Base-by-base conservation (phyloP, 345 rosid species). In the Leavenworthia alabamica region DNA sequence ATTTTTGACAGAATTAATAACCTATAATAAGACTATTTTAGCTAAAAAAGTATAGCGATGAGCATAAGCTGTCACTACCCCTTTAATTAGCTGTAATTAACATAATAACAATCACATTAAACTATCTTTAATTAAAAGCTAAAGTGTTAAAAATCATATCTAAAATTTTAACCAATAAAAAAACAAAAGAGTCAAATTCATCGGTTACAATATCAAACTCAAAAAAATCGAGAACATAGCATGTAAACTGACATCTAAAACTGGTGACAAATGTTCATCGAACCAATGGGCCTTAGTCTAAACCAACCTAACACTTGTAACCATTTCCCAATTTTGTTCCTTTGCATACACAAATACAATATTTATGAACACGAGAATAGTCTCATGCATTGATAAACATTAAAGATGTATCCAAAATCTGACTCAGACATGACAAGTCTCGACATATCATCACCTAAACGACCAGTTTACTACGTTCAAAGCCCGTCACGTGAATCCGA, bases 401-500 rank as follows among this genome's bases (percentile, higher is more conserved):
- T 52, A 52, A 83, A 66, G 79, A 73, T 78, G 65, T 81, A 81
- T 24, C 56, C 75, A 16, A 89, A 80, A 66, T 83, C 88, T 6
- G 95, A 89, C 24, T 89, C 91, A 16, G 89, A 86, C 70, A 59
- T 84, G 40, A 81, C 89, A 20, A 83, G 89, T 60, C 69, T 80
- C 3, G 89, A 83, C 42, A 75, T 89, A 33, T 86, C 96, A 19
- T 89, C 95, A 0, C 86, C 97, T 1, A 86, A 84, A 68, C 86
- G 82, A 29, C 78, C 79, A 12, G 71, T 77, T 5, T 89, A 86
- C 60, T 89, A 65, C 73, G 90, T 82, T 13, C 92, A 86, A 60
- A 84, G 88, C 72, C 97, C 95, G 33, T 86, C 95, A 13, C 78
- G 89, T 57, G 97, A 89, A 60, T 93, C 84, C 67, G 95, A 86